phyloP scores from a whole-genome alignment of 768 basidiomycete species.

The Lactarius trivialis region DNA sequence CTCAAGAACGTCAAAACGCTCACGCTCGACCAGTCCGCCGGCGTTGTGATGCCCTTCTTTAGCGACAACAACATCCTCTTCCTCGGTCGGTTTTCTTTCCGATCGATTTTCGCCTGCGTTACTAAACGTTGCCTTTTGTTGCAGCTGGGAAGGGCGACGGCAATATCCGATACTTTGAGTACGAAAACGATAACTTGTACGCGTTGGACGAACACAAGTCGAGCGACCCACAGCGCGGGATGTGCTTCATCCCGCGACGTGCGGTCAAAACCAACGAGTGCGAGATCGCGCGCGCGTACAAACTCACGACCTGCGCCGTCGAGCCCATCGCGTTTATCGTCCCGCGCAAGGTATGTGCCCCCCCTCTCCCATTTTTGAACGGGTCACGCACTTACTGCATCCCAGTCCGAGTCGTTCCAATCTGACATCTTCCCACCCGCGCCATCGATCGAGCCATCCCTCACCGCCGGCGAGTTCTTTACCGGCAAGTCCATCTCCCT shows the following conservation, averaged over 20 bases:
- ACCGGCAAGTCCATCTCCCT: constrained; percentile 71
- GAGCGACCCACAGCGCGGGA: constrained; percentile 89
- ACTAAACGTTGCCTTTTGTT: constrained; percentile 67
- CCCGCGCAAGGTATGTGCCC: constrained; percentile 69
- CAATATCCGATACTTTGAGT: constrained; percentile 97
- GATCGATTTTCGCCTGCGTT: constrained; percentile 36
- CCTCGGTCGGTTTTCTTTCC: constrained; percentile 43
- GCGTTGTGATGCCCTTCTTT: constrained; percentile 98
- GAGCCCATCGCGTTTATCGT: constrained; percentile 96
- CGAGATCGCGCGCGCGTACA: constrained; percentile 94
- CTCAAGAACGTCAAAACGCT: constrained; percentile 72
- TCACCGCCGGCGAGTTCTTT: constrained; percentile 83
- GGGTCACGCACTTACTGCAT: not conserved
- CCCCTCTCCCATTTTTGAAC: not conserved
- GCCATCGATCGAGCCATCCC: constrained; percentile 69
- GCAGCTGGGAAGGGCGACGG: constrained; percentile 62
- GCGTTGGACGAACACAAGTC: constrained; percentile 80
- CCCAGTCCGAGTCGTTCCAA: constrained; percentile 89
- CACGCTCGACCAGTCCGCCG: constrained; percentile 82
- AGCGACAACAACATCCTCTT: constrained; percentile 88
- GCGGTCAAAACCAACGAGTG: constrained; percentile 84
- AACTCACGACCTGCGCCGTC: constrained; percentile 62
- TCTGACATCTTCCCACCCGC: constrained; percentile 96
- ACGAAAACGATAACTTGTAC: constrained; percentile 77
- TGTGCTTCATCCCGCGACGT: constrained; percentile 93